phyloP scores from a whole-genome alignment of 2,329 filamentous ascomycete species.

The Diaporthe eres region DNA sequence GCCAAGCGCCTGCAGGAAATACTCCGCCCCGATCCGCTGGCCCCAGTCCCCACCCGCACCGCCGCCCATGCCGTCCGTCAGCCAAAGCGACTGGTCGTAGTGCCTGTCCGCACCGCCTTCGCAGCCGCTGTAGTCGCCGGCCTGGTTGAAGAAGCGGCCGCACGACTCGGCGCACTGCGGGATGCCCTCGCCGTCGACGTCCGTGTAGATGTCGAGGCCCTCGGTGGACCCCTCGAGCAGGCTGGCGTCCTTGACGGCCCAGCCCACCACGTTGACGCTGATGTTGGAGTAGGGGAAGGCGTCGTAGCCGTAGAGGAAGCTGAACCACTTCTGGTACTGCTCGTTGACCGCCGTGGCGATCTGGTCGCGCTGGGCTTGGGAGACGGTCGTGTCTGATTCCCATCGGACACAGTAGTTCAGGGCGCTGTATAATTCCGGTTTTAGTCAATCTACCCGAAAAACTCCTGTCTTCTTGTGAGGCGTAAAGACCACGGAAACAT shows the following conservation, averaged over 20 bases:
- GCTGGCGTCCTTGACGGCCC: constrained; percentile 14
- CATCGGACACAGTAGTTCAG: constrained; percentile 60
- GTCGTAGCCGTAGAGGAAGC: constrained; percentile 10
- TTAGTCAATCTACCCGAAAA: background rate
- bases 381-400: constrained; percentile 56
- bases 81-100: constrained; percentile 63
- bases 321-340: constrained; percentile 27
- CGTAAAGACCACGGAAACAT: background rate
- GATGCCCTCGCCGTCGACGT: constrained; percentile 55
- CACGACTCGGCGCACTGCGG: constrained; percentile 59
- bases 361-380: constrained; percentile 55
- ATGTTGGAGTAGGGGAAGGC: constrained; percentile 17
- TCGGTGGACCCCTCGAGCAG: constrained; percentile 22
- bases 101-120: constrained; percentile 55
- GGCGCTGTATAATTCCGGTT: background rate
- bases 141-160: constrained; percentile 61
- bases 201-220: constrained; percentile 58
- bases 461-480: no score
- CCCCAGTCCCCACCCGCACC: constrained; percentile 64
- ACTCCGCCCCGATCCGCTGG: constrained; percentile 51
- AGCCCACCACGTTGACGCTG: constrained; percentile 27
- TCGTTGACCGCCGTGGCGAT: constrained; percentile 49
- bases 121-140: constrained; percentile 57
- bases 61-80: constrained; percentile 60
- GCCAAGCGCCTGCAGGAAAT: constrained; percentile 1